phyloP scores from a whole-genome alignment of 768 basidiomycete genomes.

The Chiua virens region DNA sequence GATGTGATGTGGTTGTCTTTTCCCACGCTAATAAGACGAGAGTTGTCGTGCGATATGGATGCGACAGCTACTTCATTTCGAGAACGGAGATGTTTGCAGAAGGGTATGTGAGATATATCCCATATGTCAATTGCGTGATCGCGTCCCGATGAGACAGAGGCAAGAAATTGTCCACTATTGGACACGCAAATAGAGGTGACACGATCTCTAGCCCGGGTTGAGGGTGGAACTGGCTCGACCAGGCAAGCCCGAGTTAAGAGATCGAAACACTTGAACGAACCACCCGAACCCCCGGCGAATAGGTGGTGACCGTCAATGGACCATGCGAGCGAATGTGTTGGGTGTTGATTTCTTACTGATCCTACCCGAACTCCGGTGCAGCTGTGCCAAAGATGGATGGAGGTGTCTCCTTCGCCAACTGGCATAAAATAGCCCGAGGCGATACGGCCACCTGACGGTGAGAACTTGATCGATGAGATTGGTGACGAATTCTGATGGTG shows the following conservation, averaged over 20 bases:
- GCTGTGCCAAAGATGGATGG: constrained; percentile 14
- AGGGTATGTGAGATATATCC: constrained; percentile 1
- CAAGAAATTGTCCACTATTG: constrained; percentile 2
- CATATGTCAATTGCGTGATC: constrained; percentile 9
- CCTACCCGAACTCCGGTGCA: constrained; percentile 4
- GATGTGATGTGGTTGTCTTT: neutral
- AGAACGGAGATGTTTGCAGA: neutral
- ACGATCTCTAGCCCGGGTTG: neutral
- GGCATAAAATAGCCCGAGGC: constrained; percentile 2
- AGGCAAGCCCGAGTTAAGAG: neutral
- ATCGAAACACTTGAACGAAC: constrained; percentile 13
- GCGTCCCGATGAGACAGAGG: constrained; percentile 9
- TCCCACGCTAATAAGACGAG: constrained; percentile 1
- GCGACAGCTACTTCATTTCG: neutral
- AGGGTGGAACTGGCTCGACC: neutral
- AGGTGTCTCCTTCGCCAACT: neutral
- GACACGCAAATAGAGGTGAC: constrained; percentile 8
- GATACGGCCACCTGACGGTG: constrained; percentile 10
- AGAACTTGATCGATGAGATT: constrained; percentile 17
- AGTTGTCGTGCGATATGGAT: constrained; percentile 5
- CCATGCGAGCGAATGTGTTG: constrained; percentile 15
- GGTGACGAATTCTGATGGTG: neutral
- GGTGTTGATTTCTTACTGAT: neutral
- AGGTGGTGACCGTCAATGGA: constrained; percentile 13
- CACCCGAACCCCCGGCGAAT: constrained; percentile 9